Evolutionary conservation across 139 green algal genomes (phyloP).

Genomic region (Tetratostichococcus sp.): DNA sequence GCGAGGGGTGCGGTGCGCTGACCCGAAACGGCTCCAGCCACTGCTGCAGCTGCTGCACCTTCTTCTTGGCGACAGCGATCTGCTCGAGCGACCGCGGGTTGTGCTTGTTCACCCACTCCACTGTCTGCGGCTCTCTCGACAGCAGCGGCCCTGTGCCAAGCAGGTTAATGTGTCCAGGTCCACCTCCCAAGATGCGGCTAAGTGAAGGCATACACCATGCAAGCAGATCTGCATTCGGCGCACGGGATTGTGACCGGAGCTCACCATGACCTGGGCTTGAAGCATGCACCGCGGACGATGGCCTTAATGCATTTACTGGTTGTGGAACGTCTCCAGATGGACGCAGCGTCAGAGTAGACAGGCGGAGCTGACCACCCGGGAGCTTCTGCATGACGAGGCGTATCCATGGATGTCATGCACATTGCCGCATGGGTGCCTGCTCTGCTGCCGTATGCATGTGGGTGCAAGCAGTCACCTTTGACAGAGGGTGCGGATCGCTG

Average conservation of each 20-base stretch:
- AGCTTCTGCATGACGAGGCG: not conserved
- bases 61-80: slow-evolving; percentile 62
- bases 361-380: not conserved
- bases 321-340: not conserved
- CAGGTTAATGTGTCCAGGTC: too few relatives aligned
- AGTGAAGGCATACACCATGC: too few relatives aligned
- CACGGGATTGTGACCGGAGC: too few relatives aligned
- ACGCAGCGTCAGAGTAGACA: not conserved
- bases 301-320: too few relatives aligned
- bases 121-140: not conserved
- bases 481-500: too few relatives aligned
- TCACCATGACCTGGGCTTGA: too few relatives aligned
- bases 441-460: too few relatives aligned
- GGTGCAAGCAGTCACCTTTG: too few relatives aligned
- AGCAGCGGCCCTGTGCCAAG: too few relatives aligned
- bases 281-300: too few relatives aligned
- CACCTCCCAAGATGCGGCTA: too few relatives aligned
- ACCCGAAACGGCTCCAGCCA: slow-evolving; percentile 49
- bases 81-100: slow-evolving; percentile 34
- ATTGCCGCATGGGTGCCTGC: not conserved
- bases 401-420: not conserved
- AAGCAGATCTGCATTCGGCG: too few relatives aligned
- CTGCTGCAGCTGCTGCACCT: slow-evolving; percentile 54
- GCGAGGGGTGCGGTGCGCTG: not conserved
- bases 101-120: slow-evolving; percentile 50